phyloP scores from a whole-genome alignment of 1,284 basidiomycete species.

The Sanghuangporus baumii region DNA sequence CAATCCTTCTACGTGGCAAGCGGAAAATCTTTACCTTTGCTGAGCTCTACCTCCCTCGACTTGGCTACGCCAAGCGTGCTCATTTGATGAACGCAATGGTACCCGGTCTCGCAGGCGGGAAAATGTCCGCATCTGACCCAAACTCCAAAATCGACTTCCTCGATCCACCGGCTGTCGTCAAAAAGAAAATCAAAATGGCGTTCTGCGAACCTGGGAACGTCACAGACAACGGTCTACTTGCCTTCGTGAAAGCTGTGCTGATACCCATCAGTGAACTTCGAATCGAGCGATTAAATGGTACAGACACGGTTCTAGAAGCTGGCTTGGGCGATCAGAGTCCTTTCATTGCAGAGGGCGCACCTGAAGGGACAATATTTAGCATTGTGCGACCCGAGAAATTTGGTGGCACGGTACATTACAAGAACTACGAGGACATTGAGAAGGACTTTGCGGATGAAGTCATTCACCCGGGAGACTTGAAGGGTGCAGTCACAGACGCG shows the following conservation, averaged over 20 bases:
- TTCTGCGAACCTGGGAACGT: slow-evolving; percentile 95
- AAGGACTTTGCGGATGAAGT: slow-evolving; percentile 74
- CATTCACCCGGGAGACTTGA: slow-evolving; percentile 90
- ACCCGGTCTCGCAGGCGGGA: slow-evolving; percentile 89
- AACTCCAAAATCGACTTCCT: slow-evolving; percentile 98
- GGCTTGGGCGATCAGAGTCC: slow-evolving; percentile 47
- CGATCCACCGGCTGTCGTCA: slow-evolving; percentile 78
- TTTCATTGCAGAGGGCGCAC: slow-evolving; percentile 64
- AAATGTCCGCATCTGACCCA: slow-evolving; percentile 98
- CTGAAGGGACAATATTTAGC: slow-evolving; percentile 80
- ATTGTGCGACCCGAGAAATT: slow-evolving; percentile 75
- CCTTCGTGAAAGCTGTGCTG: slow-evolving; percentile 85
- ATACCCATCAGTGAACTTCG: slow-evolving; percentile 83
- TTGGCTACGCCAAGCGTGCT: slow-evolving; percentile 93
- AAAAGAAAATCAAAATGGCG: slow-evolving; percentile 88
- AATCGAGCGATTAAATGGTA: slow-evolving; percentile 45
- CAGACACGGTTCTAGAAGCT: slow-evolving; percentile 37
- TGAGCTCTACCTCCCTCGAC: slow-evolving; percentile 87
- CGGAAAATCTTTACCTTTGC: slow-evolving; percentile 99
- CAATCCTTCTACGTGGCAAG: slow-evolving; percentile 34
- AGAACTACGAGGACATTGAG: slow-evolving; percentile 61
- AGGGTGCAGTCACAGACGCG: slow-evolving; percentile 73
- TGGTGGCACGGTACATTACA: slow-evolving; percentile 82
- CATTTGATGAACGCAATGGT: slow-evolving; percentile 99
- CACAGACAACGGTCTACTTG: slow-evolving; percentile 86